Base-by-base conservation (phyloP, 1,284 basidiomycete species). In the Ceratobasidium sp. region DNA sequence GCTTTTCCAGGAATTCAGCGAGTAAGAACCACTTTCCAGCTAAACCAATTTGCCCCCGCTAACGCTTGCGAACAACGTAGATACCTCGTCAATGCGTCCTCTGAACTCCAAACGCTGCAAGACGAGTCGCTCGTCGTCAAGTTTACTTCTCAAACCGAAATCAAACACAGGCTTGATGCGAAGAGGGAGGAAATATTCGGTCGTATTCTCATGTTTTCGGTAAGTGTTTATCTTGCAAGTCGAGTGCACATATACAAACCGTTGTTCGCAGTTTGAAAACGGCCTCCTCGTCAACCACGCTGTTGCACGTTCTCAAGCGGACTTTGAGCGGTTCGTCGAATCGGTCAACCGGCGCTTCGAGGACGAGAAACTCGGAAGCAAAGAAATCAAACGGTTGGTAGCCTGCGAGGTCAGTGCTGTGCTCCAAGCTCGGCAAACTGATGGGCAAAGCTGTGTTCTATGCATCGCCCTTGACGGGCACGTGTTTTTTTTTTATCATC, bases 381-480 rank as follows among this genome's bases (percentile, higher is more conserved):
- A n/a, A 1, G 60, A 64, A 23, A 23, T 6, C 16, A 10, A n/a
- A 12, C 35, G 10, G 38, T 23, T 65, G n/a, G 23, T 65, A 14
- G 64, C 64, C 8, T 20, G 20, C 3, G n/a, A 65, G 41, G 62
- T 64, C 23, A 64, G 18, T 64, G 62, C 62, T 64, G n/a, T 64
- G 41, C 62, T 65, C 4, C 62, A 35, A 30, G 41, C 62, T 23
- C 12, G 23, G 62, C 60, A 41, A 8, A 62, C 7, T 23, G 62
- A 65, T 48, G 62, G 8, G 41, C 44, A 48, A 20, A 2, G 35
- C 18, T 16, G 33, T 35, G 33, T 23, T 2, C 12, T 60, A 10
- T 60, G 33, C 23, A 30, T 23, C 14, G 3, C 35, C 30, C 4
- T 35, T 14, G 30, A 30, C 6, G 57, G 30, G 8, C 30, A 35